Conservation (phyloP, 1,284 basidiomycete species). For the Exobasidium cylindrosporum region DNA sequence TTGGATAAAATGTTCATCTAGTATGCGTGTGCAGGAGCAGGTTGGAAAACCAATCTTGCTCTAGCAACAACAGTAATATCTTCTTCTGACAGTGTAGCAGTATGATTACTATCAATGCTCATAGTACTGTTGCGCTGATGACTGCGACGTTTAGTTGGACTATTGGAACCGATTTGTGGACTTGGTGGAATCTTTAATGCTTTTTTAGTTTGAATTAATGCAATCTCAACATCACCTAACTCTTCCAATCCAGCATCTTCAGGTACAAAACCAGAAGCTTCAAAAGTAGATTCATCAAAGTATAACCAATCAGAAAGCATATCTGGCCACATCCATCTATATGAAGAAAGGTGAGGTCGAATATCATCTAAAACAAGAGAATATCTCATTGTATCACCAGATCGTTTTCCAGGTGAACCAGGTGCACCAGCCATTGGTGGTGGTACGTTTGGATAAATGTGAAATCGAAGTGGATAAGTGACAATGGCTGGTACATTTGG, state of each 20-base stretch:
- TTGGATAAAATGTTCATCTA: not conserved
- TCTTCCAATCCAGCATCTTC: slow-evolving; percentile 5
- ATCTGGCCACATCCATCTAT: slow-evolving; percentile 18
- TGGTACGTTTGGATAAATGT: slow-evolving; percentile 33
- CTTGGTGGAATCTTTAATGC: not conserved
- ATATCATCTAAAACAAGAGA: slow-evolving; percentile 38
- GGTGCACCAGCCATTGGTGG: slow-evolving; percentile 40
- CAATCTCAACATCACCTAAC: slow-evolving; percentile 6
- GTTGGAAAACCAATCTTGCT: slow-evolving; percentile 11
- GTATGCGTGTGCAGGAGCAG: not conserved
- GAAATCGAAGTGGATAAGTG: slow-evolving; percentile 16
- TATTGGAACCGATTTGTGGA: not conserved
- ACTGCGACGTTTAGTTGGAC: not conserved
- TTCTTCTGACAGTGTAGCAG: not conserved
- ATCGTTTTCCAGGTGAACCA: slow-evolving; percentile 40
- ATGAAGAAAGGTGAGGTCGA: slow-evolving; percentile 35
- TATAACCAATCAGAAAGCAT: slow-evolving; percentile 44
- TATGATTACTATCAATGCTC: not conserved
- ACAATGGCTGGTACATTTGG: not conserved
- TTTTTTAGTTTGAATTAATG: not conserved
- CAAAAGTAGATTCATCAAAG: slow-evolving; percentile 40
- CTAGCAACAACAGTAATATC: not conserved
- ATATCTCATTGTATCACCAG: slow-evolving; percentile 32
- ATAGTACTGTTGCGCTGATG: not conserved
- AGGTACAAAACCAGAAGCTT: slow-evolving; percentile 42